Conservation (phyloP, 371 early-diverging fungal species). For the Apophysomyces variabilis region DNA sequence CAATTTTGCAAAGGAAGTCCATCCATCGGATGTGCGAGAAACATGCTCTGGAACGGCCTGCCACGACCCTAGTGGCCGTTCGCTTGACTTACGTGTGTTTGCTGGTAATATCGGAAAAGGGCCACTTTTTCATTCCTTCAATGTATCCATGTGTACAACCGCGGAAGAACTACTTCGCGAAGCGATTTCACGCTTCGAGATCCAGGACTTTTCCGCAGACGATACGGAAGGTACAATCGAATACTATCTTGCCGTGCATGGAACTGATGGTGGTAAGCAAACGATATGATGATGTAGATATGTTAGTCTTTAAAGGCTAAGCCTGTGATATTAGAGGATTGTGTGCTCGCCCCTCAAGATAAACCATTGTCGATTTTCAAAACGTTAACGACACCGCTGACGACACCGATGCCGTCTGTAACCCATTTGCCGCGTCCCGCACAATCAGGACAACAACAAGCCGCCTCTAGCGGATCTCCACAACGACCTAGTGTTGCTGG, state of each 20-base stretch:
- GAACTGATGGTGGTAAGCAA: slow-evolving; percentile 56
- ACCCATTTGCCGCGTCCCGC: slow-evolving; percentile 14
- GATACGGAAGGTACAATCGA: slow-evolving; percentile 37
- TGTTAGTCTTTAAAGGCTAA: neutral
- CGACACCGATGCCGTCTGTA: slow-evolving; percentile 54
- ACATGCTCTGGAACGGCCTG: neutral
- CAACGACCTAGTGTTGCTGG: neutral
- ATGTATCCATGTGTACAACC: slow-evolving; percentile 39
- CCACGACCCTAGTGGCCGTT: neutral
- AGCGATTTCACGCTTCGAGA: slow-evolving; percentile 46
- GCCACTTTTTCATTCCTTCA: slow-evolving; percentile 55
- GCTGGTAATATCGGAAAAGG: slow-evolving; percentile 64
- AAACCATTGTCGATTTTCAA: slow-evolving; percentile 57
- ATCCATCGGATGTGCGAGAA: neutral
- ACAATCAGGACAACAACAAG: neutral
- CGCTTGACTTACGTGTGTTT: slow-evolving; percentile 40
- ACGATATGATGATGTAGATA: neutral
- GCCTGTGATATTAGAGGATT: slow-evolving; percentile 39
- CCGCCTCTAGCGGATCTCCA: neutral
- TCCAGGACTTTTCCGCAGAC: slow-evolving; percentile 27
- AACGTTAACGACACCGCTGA: slow-evolving; percentile 54
- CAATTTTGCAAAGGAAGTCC: neutral
- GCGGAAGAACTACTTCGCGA: slow-evolving; percentile 53
- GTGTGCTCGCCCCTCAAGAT: slow-evolving; percentile 47
- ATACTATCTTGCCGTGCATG: slow-evolving; percentile 58